Conservation (phyloP, 192 early-diverging fungal genomes). For the Gryganskiella cystojenkinii region DNA sequence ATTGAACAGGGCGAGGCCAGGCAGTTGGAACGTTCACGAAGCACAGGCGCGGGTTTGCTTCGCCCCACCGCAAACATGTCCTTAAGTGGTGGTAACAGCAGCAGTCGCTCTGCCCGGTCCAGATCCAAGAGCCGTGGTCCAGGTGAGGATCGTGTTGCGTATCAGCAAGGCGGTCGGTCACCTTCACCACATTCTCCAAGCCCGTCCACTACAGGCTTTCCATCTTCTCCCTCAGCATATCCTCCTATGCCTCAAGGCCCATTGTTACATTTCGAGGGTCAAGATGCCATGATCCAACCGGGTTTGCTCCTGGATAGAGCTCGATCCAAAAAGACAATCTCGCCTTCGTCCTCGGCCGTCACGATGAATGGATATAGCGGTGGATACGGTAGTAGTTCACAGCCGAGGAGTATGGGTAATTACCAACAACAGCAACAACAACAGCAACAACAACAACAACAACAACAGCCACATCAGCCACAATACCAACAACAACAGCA, state of each 20-base stretch:
- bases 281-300: slow-evolving; percentile 47
- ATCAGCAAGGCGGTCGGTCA: neutral
- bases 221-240: neutral
- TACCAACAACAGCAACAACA: no score
- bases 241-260: slow-evolving; percentile 32
- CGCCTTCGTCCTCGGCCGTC: neutral
- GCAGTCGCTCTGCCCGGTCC: neutral
- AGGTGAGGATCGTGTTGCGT: slow-evolving; percentile 14
- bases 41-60: slow-evolving; percentile 36
- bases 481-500: no score
- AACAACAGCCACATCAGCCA: no score
- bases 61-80: slow-evolving; percentile 6
- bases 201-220: slow-evolving; percentile 1
- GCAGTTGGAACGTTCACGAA: slow-evolving; percentile 26
- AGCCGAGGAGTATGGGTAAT: no score
- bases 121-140: slow-evolving; percentile 41
- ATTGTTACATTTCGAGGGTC: slow-evolving; percentile 29
- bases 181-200: slow-evolving; percentile 16
- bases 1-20: slow-evolving; percentile 36
- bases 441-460: neutral
- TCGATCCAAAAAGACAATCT: slow-evolving; percentile 18
- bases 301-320: slow-evolving; percentile 37
- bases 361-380: slow-evolving; percentile 5
- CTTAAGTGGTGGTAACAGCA: neutral
- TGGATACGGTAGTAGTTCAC: no score